Conservation (phyloP, 768 basidiomycete species). For the Lentinus brumalis region DNA sequence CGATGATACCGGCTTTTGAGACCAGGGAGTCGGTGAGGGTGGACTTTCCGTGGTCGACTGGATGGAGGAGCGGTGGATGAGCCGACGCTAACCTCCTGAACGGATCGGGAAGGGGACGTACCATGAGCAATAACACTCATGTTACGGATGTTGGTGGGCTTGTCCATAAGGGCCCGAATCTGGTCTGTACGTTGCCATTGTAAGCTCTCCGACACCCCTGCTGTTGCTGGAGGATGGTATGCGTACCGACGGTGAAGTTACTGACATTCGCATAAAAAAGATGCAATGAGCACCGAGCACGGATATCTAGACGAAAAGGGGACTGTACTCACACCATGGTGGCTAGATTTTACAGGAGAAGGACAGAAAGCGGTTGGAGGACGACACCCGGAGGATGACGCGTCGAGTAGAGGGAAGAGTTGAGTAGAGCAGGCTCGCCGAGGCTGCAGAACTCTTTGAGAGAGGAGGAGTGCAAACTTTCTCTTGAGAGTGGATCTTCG, state of each 20-base stretch:
- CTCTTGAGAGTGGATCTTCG: slow-evolving; percentile 20
- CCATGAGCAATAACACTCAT: slow-evolving; percentile 95
- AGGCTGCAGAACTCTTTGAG: slow-evolving; percentile 30
- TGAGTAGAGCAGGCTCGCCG: slow-evolving; percentile 32
- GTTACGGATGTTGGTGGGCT: slow-evolving; percentile 90
- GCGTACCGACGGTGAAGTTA: slow-evolving; percentile 88
- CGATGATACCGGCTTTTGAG: slow-evolving; percentile 99
- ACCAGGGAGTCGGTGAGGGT: slow-evolving; percentile 98
- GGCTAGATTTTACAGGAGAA: slow-evolving; percentile 48
- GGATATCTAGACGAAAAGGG: slow-evolving; percentile 7
- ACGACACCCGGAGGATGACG: slow-evolving; percentile 24
- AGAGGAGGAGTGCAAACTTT: slow-evolving; percentile 28
- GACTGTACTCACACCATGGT: slow-evolving; percentile 77
- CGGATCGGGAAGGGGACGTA: slow-evolving; percentile 36
- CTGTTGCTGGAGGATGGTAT: not conserved
- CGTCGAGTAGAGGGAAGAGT: slow-evolving; percentile 13
- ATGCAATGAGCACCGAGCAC: slow-evolving; percentile 25
- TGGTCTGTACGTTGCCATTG: slow-evolving; percentile 56
- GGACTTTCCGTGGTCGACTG: slow-evolving; percentile 99
- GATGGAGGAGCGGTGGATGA: slow-evolving; percentile 1
- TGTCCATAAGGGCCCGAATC: slow-evolving; percentile 87
- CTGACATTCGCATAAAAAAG: slow-evolving; percentile 42
- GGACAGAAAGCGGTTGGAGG: slow-evolving; percentile 21
- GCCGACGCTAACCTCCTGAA: slow-evolving; percentile 1
- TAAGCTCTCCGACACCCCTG: not conserved